Conservation (phyloP, 2,329 filamentous ascomycete species). For the Calonectria naviculata region DNA sequence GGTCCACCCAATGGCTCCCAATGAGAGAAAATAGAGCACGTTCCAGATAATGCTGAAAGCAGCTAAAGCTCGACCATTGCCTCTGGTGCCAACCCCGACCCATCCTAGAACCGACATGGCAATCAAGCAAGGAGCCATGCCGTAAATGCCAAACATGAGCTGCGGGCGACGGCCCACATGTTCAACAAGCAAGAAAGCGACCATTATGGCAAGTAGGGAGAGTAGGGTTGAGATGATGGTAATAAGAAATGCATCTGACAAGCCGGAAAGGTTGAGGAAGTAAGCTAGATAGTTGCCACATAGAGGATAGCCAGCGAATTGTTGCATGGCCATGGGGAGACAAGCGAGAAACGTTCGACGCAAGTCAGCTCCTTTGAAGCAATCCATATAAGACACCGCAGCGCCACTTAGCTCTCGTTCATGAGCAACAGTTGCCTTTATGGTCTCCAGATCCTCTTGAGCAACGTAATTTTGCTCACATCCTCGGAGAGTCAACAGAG, state of each 20-base stretch:
- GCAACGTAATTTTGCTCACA: not conserved
- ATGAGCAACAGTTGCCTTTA: not conserved
- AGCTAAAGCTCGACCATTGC: not conserved
- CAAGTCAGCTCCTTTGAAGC: not conserved
- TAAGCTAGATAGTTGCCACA: not conserved
- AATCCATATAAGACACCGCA: not conserved
- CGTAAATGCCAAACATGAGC: not conserved
- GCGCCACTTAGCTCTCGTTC: not conserved
- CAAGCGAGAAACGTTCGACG: not conserved
- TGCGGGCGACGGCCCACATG: not conserved
- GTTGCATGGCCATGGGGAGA: not conserved
- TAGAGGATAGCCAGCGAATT: not conserved
- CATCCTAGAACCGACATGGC: not conserved
- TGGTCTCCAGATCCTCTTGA: not conserved
- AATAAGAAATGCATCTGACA: not conserved
- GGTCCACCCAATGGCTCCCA: not conserved
- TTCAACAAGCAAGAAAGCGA: not conserved
- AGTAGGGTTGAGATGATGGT: not conserved
- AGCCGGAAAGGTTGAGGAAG: not conserved
- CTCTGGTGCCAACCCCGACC: not conserved
- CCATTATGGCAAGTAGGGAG: not conserved
- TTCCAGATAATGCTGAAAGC: not conserved
- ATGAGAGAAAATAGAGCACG: not conserved
- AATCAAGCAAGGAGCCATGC: not conserved
- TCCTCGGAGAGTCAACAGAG: not conserved